Percentiles rank a stretch among this genome's conserved stretches.
These are phyloP conservation scores for Cenchrus fungigraminus DNA, from an alignment of 176 grass and related monocot species.

Conservation along the genomic window DNA sequence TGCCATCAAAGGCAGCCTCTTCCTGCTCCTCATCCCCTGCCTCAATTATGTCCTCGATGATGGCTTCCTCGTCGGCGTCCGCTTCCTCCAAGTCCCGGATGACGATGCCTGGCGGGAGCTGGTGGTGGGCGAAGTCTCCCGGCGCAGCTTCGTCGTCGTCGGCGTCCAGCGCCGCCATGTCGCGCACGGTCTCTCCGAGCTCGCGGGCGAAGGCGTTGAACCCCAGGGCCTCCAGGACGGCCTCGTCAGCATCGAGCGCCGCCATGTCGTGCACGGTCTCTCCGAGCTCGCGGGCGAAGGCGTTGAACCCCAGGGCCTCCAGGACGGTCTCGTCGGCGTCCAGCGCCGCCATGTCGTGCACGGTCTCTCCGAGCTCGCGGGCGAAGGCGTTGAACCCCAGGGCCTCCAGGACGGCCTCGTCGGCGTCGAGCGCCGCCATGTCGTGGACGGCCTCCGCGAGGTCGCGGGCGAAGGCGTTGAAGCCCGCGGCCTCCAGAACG, in stretches of 20 bases:
- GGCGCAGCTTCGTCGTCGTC: too few species aligned
- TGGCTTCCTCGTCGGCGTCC: too few species aligned
- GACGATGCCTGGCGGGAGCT: too few species aligned
- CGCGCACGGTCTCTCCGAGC: too few species aligned
- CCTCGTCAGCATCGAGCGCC: neutral
- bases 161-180: too few species aligned
- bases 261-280: neutral
- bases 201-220: neutral
- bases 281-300: neutral
- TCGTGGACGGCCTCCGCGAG: neutral
- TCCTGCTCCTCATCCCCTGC: neutral
- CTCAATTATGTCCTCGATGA: too few species aligned
- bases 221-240: neutral
- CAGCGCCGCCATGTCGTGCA: neutral
- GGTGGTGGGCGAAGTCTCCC: too few species aligned
- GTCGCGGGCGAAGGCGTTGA: neutral
- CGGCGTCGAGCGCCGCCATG: neutral
- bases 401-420: neutral
- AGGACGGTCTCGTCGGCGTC: neutral
- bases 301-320: neutral
- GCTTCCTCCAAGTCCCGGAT: too few species aligned
- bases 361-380: neutral
- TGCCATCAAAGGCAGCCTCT: neutral
- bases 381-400: constrained; percentile 1
- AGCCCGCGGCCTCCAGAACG: neutral